Evolutionary conservation across 2,329 filamentous ascomycete genomes (phyloP).

Genomic region (Catunica adiposa): DNA sequence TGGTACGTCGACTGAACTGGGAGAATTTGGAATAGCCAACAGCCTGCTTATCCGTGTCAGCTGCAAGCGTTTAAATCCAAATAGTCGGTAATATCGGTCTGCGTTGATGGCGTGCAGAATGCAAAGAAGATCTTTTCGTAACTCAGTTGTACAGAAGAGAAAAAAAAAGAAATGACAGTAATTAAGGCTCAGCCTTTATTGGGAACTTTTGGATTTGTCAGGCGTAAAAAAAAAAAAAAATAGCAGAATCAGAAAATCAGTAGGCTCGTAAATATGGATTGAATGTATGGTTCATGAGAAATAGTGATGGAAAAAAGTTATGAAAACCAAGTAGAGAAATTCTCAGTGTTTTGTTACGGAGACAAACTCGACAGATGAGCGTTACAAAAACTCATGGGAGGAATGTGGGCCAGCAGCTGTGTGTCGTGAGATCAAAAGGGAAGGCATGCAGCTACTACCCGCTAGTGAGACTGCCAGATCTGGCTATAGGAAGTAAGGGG

Average conservation of each 20-base stretch:
- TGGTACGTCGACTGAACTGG: too few relatives aligned
- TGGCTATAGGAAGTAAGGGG: background rate
- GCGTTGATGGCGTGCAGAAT: too few relatives aligned
- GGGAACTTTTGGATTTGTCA: background rate
- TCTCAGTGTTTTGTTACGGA: background rate
- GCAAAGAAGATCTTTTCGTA: background rate
- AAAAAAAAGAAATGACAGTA: background rate
- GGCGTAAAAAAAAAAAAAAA: background rate
- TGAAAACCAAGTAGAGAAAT: too few relatives aligned
- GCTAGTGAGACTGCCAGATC: background rate
- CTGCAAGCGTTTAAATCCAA: too few relatives aligned
- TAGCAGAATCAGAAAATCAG: background rate
- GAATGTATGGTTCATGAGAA: too few relatives aligned
- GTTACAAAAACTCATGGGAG: background rate
- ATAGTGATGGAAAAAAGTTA: too few relatives aligned
- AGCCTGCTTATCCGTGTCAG: too few relatives aligned
- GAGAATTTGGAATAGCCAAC: too few relatives aligned
- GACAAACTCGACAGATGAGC: background rate
- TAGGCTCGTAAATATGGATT: background rate
- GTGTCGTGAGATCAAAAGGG: too few relatives aligned
- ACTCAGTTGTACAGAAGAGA: background rate
- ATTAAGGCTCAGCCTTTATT: background rate
- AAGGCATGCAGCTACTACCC: background rate
- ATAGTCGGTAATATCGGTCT: too few relatives aligned
- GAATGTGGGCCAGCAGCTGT: too few relatives aligned